Base-by-base conservation (phyloP, 2,329 filamentous ascomycete genomes). In the Colletotrichum plurivorum region DNA sequence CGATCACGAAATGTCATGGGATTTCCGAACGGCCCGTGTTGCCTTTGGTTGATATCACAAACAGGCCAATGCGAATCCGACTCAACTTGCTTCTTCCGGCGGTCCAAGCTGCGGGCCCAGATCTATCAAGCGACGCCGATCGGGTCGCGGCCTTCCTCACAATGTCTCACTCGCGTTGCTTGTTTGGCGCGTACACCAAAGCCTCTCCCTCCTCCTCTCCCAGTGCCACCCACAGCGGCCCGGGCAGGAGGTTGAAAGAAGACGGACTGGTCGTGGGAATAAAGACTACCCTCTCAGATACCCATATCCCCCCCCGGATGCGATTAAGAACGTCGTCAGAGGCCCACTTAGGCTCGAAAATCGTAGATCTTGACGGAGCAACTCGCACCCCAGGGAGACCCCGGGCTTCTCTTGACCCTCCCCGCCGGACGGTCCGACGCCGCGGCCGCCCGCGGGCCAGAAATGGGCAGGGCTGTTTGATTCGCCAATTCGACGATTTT, bases 301-400 rank as follows among this genome's bases (percentile, higher is more conserved):
- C 22, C 18, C 31, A 36, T 9, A 36, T 36, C 10, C 10, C 10
- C 10, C 31, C 31, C 60, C 65, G 65, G 48, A 65, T 68, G 53
- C 61, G 61, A 59, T 5, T 51, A n/a, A 57, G 22, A 45, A 52
- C 13, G 27, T 59, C 41, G 48, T 64, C 61, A 58, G 27, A 43
- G 53, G 48, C 49, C 54, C 61, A 48, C 49, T 65, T 27, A 25
- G 63, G 53, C 22, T 25, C 16, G 31, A 10, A 9, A 43, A 52
- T 52, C 20, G 62, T 60, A 66, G 67, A 69, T 69, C 55, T 25
- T 27, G 43, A 59, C 54, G 66, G 61, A 66, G 45, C 18, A 22
- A 4, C 55, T 36, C 31, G 8, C 31, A 36, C 43, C 43, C 36
- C 45, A 39, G 62, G 18, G 54, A 45, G 49, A 59, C 61, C 61